Conservation (phyloP, 2,329 filamentous ascomycete genomes). For the Juglanconis oblonga region DNA sequence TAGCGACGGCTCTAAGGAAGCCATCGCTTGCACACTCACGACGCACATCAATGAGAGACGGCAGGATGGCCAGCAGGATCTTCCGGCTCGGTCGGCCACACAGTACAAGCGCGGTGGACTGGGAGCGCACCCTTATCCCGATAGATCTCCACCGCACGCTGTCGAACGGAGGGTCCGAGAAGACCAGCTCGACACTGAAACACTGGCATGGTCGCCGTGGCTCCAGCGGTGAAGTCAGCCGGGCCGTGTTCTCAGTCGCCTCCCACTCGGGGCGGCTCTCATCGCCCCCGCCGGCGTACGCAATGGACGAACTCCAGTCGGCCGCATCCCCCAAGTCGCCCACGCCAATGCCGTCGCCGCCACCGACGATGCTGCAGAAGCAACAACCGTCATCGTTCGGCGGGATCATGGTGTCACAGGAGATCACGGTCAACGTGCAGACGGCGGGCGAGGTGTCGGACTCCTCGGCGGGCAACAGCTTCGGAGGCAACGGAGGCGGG, state of each 20-base stretch:
- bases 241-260: constrained; percentile 10
- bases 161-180: constrained; percentile 24
- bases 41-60: constrained; percentile 8
- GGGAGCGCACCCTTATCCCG: constrained; percentile 28
- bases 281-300: constrained; percentile 12
- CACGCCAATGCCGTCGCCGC: constrained; percentile 3
- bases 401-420: constrained; percentile 61
- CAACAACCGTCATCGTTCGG: constrained; percentile 34
- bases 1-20: constrained; percentile 16
- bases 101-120: constrained; percentile 24
- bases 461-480: constrained; percentile 23
- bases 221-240: constrained; percentile 17
- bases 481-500: constrained; percentile 14
- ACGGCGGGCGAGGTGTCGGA: constrained; percentile 19
- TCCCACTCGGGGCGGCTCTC: constrained; percentile 16
- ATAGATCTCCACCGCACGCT: constrained; percentile 24
- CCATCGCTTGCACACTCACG: constrained; percentile 13
- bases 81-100: constrained; percentile 12
- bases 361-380: background rate
- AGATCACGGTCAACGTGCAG: constrained; percentile 54
- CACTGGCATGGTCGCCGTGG: constrained; percentile 26
- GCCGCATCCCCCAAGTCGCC: background rate
- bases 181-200: constrained; percentile 32
- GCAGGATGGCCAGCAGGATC: constrained; percentile 2
- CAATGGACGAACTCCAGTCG: constrained; percentile 3